Base-by-base conservation (phyloP, 106 monocot genomes). In the Agapanthus africanus region DNA sequence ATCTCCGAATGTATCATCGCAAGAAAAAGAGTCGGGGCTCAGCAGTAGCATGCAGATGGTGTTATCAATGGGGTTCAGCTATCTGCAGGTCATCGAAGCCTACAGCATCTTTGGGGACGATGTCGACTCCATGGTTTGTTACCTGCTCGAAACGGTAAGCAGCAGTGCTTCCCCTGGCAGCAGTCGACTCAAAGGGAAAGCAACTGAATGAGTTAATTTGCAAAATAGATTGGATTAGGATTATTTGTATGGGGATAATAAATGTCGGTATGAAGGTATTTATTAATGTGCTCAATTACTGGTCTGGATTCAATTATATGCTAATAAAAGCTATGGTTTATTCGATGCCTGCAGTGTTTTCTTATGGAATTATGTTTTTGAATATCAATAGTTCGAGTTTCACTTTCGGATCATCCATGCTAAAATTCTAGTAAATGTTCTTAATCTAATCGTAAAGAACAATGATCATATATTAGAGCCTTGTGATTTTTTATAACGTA, bases 41-140 rank as follows among this genome's bases (percentile, higher is more conserved):
- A 83, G 83, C 59, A 64, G 79, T 56, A 90, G 90, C 59, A 78
- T 93, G 76, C 82, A 82, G 69, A 62, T 78, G 21, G 37, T 99
- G 51, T 68, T 99, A 41, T 71, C 90, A 0, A 99, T 93, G 99
- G 99, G 99, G 6, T 93, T 99, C 76, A 72, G 77, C 75, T 99
- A 99, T 57, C 63, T 99, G 64, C 92, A 99, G 79, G 93, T 80
- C 6, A 74, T 93, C 10, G 99, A 99, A 63, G 93, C 93, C 7
- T 87, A 85, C 70, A 83, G 85, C 65, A 93, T 99, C 19, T 93
- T 99, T 64, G 99, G 99, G 1, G 99, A 99, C 15, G 99, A 93
- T 4, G 84, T 93, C 0, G 99, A 99, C 63, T 99, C 99, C n/a
- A 90, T 99, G 87, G 46, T 99, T 34, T 93, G 87, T 76, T 93